Conservation (phyloP, 257 asterid species). For the Plantago ovata region DNA sequence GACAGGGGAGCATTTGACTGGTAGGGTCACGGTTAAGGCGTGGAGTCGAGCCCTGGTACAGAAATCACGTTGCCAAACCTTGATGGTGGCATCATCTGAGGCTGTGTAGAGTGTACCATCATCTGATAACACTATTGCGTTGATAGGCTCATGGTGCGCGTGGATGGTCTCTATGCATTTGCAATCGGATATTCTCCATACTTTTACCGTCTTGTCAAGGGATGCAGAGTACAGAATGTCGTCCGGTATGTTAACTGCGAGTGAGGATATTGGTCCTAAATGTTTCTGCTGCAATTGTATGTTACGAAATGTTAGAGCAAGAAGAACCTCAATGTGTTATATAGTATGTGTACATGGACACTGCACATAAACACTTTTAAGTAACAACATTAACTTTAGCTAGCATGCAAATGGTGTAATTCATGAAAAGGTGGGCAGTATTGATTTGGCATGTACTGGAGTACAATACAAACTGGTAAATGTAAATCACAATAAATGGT, state of each 20-base stretch:
- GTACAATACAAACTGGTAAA: no score
- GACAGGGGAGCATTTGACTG: conserved; percentile 85
- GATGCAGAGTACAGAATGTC: conserved; percentile 83
- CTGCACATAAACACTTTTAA: no score
- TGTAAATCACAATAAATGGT: no score
- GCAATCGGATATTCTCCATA: conserved; percentile 81
- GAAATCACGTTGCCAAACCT: conserved; percentile 89
- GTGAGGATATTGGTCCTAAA: conserved; percentile 70
- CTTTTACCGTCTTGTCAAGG: conserved; percentile 71
- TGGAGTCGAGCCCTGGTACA: conserved; percentile 77
- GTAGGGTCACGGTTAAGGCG: conserved; percentile 74
- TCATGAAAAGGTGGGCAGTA: no score
- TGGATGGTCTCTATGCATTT: conserved; percentile 92
- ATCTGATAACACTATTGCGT: conserved; percentile 67
- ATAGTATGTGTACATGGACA: not conserved
- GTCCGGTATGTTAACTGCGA: conserved; percentile 72
- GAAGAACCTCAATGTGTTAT: not conserved
- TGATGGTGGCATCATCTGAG: conserved; percentile 84
- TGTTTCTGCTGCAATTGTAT: conserved; percentile 53
- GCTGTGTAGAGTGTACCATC: conserved; percentile 92
- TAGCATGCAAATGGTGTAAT: no score
- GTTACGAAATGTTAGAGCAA: not conserved
- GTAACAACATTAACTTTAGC: no score
- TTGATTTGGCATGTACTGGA: no score
- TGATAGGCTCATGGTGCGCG: conserved; percentile 84